phyloP scores from a whole-genome alignment of 352 stramenopile genomes.

The Pythium folliculosum region DNA sequence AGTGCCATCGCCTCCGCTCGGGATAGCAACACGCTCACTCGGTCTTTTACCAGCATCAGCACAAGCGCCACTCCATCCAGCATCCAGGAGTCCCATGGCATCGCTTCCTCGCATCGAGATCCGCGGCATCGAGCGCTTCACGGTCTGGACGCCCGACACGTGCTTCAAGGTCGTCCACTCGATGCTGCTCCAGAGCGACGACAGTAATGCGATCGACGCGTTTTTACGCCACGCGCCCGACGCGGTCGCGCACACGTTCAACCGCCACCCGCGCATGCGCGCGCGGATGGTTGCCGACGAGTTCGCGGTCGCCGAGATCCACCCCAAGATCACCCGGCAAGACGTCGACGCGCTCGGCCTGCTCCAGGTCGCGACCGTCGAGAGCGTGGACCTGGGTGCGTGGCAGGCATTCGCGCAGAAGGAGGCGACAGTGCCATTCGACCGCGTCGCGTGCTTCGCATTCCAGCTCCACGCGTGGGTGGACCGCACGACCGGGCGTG shows the following conservation, averaged over 20 bases:
- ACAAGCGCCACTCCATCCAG: no score
- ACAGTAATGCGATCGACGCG: not conserved
- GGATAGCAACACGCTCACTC: no score
- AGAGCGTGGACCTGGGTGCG: not conserved
- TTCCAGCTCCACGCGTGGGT: constrained; percentile 30
- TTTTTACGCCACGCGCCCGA: constrained; percentile 6
- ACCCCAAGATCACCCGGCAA: constrained; percentile 27
- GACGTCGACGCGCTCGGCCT: constrained; percentile 1
- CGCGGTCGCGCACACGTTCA: constrained; percentile 36
- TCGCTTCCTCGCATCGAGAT: no score
- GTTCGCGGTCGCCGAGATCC: constrained; percentile 36
- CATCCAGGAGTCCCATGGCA: no score
- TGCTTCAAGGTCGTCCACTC: constrained; percentile 22
- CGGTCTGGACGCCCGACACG: not conserved
- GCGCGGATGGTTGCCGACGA: constrained; percentile 25
- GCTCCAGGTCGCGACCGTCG: not conserved
- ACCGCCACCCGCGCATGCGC: constrained; percentile 42
- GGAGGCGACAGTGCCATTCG: constrained; percentile 3
- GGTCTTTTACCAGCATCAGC: no score
- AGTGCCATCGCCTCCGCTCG: no score
- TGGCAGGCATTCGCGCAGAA: constrained; percentile 12
- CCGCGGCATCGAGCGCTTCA: constrained; percentile 13
- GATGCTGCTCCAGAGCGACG: constrained; percentile 14
- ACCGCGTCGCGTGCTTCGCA: constrained; percentile 13
- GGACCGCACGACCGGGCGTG: constrained; percentile 13